phyloP scores from a whole-genome alignment of 805 yeast genomes.

The Debaryomyces castellii region DNA sequence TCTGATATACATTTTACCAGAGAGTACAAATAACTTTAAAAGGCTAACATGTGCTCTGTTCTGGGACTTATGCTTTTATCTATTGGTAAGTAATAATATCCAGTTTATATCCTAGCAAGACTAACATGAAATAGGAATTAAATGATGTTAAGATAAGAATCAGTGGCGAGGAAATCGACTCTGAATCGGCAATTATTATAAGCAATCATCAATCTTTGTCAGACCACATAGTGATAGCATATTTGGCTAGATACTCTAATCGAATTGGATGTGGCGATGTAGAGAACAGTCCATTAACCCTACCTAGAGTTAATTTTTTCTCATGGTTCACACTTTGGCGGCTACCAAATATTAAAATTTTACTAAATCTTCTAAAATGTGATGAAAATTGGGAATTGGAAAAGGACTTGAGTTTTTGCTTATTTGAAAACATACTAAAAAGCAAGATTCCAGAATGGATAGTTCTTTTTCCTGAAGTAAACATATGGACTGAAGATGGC shows the following conservation, averaged over 20 bases:
- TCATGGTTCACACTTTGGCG: constrained; percentile 70
- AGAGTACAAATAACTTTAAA: constrained; percentile 16
- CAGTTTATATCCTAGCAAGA: neutral
- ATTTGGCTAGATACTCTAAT: constrained; percentile 34
- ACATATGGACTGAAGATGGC: constrained; percentile 55
- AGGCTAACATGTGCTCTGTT: constrained; percentile 17
- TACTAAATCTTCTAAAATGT: constrained; percentile 47
- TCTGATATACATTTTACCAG: constrained; percentile 17
- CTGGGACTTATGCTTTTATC: constrained; percentile 31
- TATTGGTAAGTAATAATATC: constrained; percentile 20
- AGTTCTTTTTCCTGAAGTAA: constrained; percentile 83
- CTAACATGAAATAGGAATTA: constrained; percentile 21
- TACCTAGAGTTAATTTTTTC: constrained; percentile 56
- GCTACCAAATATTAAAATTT: constrained; percentile 53
- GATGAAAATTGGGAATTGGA: constrained; percentile 74
- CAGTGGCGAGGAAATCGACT: constrained; percentile 40
- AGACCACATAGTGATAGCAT: constrained; percentile 59
- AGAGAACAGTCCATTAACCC: constrained; percentile 10
- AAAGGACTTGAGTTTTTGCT: constrained; percentile 27
- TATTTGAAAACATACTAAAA: constrained; percentile 35
- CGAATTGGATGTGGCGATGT: neutral
- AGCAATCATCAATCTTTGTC: constrained; percentile 69
- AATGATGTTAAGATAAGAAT: constrained; percentile 38
- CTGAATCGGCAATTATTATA: constrained; percentile 38
- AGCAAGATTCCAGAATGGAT: constrained; percentile 57